Evolutionary conservation across 805 yeast species (phyloP).

Genomic region (Sugiyamaella smithiae): DNA sequence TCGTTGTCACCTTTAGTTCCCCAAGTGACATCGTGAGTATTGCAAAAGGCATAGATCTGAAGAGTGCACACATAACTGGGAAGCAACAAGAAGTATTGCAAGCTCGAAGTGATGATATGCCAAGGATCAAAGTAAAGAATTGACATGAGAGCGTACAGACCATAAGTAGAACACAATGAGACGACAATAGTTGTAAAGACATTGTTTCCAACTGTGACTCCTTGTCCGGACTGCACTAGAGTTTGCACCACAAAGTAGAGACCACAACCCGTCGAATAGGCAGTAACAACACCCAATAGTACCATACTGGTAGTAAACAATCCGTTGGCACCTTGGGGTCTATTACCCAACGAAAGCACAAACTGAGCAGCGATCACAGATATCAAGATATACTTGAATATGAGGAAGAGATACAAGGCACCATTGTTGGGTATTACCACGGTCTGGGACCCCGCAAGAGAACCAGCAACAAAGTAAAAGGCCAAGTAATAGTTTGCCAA

Average conservation of each 20-base stretch:
- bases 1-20: conserved; percentile 95
- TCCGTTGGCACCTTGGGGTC: conserved; percentile 93
- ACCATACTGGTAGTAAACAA: conserved; percentile 72
- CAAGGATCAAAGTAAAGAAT: conserved; percentile 89
- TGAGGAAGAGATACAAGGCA: conserved; percentile 81
- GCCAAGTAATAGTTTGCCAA: conserved; percentile 89
- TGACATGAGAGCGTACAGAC: conserved; percentile 80
- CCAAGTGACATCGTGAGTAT: conserved; percentile 98
- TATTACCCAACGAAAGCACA: conserved; percentile 91
- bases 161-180: conserved; percentile 86
- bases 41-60: conserved; percentile 95
- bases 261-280: conserved; percentile 79
- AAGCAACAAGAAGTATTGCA: conserved; percentile 83
- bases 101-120: conserved; percentile 85
- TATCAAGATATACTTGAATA: conserved; percentile 80
- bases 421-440: conserved; percentile 51
- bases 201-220: conserved; percentile 38
- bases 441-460: conserved; percentile 52
- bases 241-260: conserved; percentile 70
- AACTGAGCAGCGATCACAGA: conserved; percentile 84
- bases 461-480: conserved; percentile 89
- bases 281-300: conserved; percentile 71
- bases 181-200: conserved; percentile 66
- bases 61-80: conserved; percentile 91
- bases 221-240: conserved; percentile 38